phyloP scores from a whole-genome alignment of 495 filamentous ascomycete species.

The Sporormia fimetaria region DNA sequence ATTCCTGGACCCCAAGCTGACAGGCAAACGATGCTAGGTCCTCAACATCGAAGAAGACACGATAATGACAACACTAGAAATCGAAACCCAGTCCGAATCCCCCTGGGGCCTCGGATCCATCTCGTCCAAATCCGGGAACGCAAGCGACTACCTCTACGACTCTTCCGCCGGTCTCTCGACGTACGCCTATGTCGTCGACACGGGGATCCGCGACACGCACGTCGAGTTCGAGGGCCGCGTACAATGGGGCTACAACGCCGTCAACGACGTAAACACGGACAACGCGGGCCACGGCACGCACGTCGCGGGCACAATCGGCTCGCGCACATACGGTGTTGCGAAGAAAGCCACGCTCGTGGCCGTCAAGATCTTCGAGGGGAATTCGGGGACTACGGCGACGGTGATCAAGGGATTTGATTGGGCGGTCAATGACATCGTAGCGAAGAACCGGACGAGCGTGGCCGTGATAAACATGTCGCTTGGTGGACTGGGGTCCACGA shows the following conservation, averaged over 20 bases:
- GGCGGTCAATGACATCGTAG: constrained; percentile 73
- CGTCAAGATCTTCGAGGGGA: constrained; percentile 67
- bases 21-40: too few relatives aligned
- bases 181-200: constrained; percentile 96
- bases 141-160: constrained; percentile 92
- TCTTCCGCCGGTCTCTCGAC: constrained; percentile 86
- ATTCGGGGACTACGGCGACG: constrained; percentile 78
- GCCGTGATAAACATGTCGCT: constrained; percentile 98
- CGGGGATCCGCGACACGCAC: constrained; percentile 81
- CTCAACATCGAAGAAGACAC: constrained; percentile 90
- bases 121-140: constrained; percentile 73
- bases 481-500: constrained; percentile 81
- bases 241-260: constrained; percentile 53
- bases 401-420: constrained; percentile 95
- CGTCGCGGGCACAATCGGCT: constrained; percentile 92
- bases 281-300: constrained; percentile 94
- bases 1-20: too few relatives aligned
- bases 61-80: constrained; percentile 61
- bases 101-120: constrained; percentile 95
- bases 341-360: constrained; percentile 94
- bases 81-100: constrained; percentile 63
- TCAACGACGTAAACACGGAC: constrained; percentile 68
- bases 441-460: constrained; percentile 84
- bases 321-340: constrained; percentile 94
- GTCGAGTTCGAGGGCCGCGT: constrained; percentile 94